Evolutionary conservation across 495 filamentous ascomycete genomes (phyloP), one percentile per base, ranked within the genome.

Genomic region (Penicillium desertorum): DNA sequence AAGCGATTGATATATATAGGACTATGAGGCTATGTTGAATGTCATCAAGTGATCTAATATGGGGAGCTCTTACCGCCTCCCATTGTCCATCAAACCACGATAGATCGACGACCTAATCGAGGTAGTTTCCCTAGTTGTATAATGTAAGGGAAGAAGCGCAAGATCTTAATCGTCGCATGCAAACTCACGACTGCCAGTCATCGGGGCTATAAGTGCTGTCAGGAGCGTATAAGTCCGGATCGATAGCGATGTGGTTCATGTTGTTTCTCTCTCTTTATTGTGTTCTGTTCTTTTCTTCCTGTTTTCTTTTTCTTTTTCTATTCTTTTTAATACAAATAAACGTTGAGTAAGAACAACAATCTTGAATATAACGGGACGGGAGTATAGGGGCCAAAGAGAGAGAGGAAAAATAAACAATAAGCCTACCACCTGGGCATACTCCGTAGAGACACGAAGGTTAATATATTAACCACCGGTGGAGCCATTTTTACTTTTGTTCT

Each of bases 111-210:
- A 64, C 10, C 47, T 52, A 37, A 64, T 62, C 11, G 52, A 62
- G 1, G 59, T 61, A 11, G 56, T 64, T 41, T 59, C 59, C 7
- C 62, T 64, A 34, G n/a, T 34, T 11, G 16, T 20, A 9, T 6
- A 22, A 22, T 22, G 12, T 52, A 27, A 47, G 43, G 11, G 25
- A 45, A 16, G 46, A 7, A 17, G 8, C 17, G 11, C 5, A 20
- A 20, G 17, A n/a, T 17, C 29, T 8, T 4, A 11, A 51, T 2
- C 1, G 29, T 46, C 27, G 7, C 20, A 25, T 45, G 43, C 25
- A 29, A 63, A 63, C 61, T 48, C 37, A 64, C 62, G 62, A 64
- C 27, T 56, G 58, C 54, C 58, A 64, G 46, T 64, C 62, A 23
- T 58, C 47, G 37, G 62, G 62, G 16, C 34, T 47, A 42, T 57